Percentiles rank a stretch among this genome's conserved stretches.
Evolutionary conservation across 2,329 filamentous ascomycete species (phyloP).

Genomic region (Aspergillus pseudoviridinutans): DNA sequence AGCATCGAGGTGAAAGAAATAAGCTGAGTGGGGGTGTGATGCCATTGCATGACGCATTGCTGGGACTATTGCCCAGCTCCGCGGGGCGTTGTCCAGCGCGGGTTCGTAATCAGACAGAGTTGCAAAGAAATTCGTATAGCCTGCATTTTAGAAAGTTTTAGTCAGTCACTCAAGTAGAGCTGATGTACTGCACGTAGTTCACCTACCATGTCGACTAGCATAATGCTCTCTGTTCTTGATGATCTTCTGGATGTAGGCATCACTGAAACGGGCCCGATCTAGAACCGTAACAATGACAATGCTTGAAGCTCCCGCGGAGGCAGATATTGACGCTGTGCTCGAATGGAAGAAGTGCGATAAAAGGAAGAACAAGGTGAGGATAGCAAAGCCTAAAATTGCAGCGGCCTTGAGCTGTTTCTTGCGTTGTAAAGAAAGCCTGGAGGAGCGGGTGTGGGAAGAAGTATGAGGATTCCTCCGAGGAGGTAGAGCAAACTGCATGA

Average conservation of each 20-base stretch:
- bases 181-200: neutral
- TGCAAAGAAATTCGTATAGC: conserved; percentile 81
- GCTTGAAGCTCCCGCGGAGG: conserved; percentile 38
- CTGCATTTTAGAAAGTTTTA: conserved; percentile 42
- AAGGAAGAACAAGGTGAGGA: conserved; percentile 60
- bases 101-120: conserved; percentile 67
- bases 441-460: conserved; percentile 60
- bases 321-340: conserved; percentile 22
- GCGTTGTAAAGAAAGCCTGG: conserved; percentile 43
- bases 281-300: conserved; percentile 82
- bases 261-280: conserved; percentile 62
- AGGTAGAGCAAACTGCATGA: conserved; percentile 87
- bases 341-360: conserved; percentile 44
- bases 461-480: conserved; percentile 77
- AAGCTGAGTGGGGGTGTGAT: conserved; percentile 69
- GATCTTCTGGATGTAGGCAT: conserved; percentile 67
- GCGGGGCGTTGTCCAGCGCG: conserved; percentile 38
- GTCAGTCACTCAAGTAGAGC: neutral
- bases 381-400: conserved; percentile 51
- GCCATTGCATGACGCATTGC: conserved; percentile 86
- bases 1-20: conserved; percentile 83
- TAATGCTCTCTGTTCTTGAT: conserved; percentile 81
- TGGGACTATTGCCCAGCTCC: conserved; percentile 64
- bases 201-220: conserved; percentile 77
- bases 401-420: conserved; percentile 60